Percentiles rank a stretch among this genome's conserved stretches.
phyloP scores from a whole-genome alignment of 202 grass and related monocot species.

The Carex arenaria region DNA sequence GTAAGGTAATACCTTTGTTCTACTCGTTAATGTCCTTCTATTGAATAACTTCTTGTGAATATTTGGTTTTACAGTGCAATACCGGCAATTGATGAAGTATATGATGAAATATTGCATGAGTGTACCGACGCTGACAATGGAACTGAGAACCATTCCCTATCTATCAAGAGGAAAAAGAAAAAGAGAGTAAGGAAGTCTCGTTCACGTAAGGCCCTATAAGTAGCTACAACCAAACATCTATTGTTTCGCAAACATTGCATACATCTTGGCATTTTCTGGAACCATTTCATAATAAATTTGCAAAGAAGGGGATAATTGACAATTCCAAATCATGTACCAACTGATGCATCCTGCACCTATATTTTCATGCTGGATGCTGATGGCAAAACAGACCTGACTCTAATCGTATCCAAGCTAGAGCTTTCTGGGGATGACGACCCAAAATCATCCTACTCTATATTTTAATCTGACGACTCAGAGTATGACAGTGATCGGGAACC shows the following conservation, averaged over 20 bases:
- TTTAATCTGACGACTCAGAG: neutral
- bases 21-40: constrained; percentile 10
- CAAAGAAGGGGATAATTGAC: neutral
- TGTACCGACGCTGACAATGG: constrained; percentile 26
- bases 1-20: neutral
- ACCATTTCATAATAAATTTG: neutral
- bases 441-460: neutral
- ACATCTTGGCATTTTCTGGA: neutral
- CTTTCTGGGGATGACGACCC: neutral
- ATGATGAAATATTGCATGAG: constrained; percentile 30
- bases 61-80: constrained; percentile 44
- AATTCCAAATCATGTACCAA: neutral
- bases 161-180: constrained; percentile 54
- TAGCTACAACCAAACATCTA: neutral
- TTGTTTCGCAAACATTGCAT: neutral
- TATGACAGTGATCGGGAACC: neutral
- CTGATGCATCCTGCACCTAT: neutral
- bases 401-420: neutral
- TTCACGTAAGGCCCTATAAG: constrained; percentile 50
- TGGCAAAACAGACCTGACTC: neutral
- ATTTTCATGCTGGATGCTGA: neutral
- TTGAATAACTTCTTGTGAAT: constrained; percentile 19
- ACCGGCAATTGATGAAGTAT: constrained; percentile 34
- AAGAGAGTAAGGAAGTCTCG: constrained; percentile 67
- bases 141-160: neutral